Base-by-base conservation (phyloP, 179 eudicot species). In the Beta macrorhiza region DNA sequence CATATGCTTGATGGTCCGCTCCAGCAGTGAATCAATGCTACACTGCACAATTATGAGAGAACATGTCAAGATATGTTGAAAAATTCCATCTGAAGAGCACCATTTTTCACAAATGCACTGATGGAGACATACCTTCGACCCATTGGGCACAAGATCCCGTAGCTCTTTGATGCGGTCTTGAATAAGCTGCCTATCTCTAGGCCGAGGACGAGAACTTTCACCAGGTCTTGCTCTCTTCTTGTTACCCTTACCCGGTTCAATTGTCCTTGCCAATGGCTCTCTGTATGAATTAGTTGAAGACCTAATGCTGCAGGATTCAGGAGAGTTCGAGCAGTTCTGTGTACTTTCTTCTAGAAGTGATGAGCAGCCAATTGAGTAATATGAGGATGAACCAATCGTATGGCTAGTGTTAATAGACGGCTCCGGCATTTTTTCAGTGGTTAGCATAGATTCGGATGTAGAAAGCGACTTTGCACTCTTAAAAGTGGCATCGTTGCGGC, bases 141-240 rank as follows among this genome's bases (percentile, higher is more conserved):
- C 98, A 79, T 88, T 92, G 45, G 99, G 97, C 70, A 96, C 98
- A 74, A 96, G 92, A 65, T 92, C 92, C 22, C 99, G 89, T 32
- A 94, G 88, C 85, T 96, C 97, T 83, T 94, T 96, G 77, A 96
- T 87, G 32, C 98, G 97, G 86, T 96, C 98, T 88, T 94, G 99
- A 83, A 96, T 96, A 84, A 96, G 87, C 78, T 96, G 99, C 80
- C 99, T 90, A 83, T 96, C 99, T 85, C 99, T 94, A 25, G 99
- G 99, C 83, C 97, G 90, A 65, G 98, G 96, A 75, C 92, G 91
- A 51, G 89, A 82, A 82, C 84, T 96, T 82, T 91, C 98, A 74
- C 94, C 93, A 67, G 93, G 91, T 69, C 90, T 93, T 64, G 93
- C 92, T 84, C 98, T 89, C 87, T 95, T 95, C 82, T 89, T 93